A percentile compares a stretch with the other conserved stretches of the same genome.
These are phyloP conservation scores for Schizochytrium sp. DNA, from an alignment of 108 stramenopile species.

Conservation along the genomic window DNA sequence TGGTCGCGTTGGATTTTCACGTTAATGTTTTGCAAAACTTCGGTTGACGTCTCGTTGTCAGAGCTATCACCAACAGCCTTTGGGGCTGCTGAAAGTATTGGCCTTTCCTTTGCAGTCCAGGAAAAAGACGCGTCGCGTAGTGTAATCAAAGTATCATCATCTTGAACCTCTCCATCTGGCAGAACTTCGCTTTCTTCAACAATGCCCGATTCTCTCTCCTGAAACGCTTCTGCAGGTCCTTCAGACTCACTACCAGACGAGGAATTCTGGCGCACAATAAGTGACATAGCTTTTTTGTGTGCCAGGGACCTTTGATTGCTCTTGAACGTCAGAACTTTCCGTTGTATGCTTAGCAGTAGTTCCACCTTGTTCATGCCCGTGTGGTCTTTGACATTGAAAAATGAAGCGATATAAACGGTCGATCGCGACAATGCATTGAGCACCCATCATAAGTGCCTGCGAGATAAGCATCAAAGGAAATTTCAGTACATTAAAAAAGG, in stretches of 20 bases:
- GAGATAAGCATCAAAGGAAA: slow-evolving; percentile 94
- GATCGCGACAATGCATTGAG: background rate
- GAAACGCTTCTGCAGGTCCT: background rate
- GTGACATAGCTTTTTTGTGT: no score
- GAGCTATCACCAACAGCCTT: background rate
- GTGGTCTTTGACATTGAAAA: background rate
- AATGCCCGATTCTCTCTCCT: no score
- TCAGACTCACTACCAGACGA: background rate
- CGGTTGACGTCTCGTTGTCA: background rate
- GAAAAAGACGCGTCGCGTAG: background rate
- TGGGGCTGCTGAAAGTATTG: background rate
- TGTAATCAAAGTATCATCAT: background rate
- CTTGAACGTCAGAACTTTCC: no score
- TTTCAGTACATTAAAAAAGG: slow-evolving; percentile 91
- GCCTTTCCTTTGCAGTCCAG: background rate
- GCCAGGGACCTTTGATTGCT: no score
- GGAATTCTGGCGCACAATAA: background rate
- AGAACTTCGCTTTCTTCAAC: no score
- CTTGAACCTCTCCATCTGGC: background rate
- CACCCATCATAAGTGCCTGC: slow-evolving; percentile 77
- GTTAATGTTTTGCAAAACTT: background rate
- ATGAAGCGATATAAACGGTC: background rate
- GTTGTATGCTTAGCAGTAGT: no score
- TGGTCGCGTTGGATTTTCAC: slow-evolving; percentile 24
- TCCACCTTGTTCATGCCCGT: background rate